These are phyloP conservation scores for Lentithecium fluviatile DNA, from an alignment of 495 filamentous ascomycete genomes.

Conservation along the genomic window DNA sequence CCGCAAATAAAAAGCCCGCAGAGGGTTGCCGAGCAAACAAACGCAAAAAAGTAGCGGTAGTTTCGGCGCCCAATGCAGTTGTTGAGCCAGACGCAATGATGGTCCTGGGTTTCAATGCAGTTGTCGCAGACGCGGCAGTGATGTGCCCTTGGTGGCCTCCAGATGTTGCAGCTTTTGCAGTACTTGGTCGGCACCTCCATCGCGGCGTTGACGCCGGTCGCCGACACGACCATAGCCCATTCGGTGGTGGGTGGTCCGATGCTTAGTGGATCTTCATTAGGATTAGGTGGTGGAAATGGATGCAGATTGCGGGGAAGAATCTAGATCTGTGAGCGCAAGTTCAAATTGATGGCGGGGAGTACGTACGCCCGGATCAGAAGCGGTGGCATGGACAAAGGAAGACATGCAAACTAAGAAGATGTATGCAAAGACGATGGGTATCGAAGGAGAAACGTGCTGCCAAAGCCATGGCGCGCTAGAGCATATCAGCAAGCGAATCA, in stretches of 20 bases:
- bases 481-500: slow-evolving; percentile 19
- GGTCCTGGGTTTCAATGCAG: slow-evolving; percentile 95
- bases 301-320: slow-evolving; percentile 85
- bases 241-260: slow-evolving; percentile 82
- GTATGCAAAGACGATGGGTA: slow-evolving; percentile 89
- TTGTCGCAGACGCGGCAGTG: slow-evolving; percentile 97
- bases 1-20: slow-evolving; percentile 73
- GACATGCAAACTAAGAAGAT: slow-evolving; percentile 85
- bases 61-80: slow-evolving; percentile 97
- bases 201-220: slow-evolving; percentile 67
- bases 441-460: slow-evolving; percentile 84
- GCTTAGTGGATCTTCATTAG: slow-evolving; percentile 72
- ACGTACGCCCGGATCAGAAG: slow-evolving; percentile 87
- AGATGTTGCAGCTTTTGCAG: slow-evolving; percentile 94
- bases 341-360: slow-evolving; percentile 9
- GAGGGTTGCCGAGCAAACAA: slow-evolving; percentile 73
- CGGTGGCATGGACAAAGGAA: slow-evolving; percentile 88
- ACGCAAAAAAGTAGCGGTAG: slow-evolving; percentile 96
- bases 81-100: slow-evolving; percentile 99
- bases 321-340: slow-evolving; percentile 42
- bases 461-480: slow-evolving; percentile 79
- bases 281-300: slow-evolving; percentile 56
- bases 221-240: slow-evolving; percentile 85
- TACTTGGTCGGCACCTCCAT: slow-evolving; percentile 99
- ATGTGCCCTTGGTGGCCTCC: slow-evolving; percentile 92